Evolutionary conservation across 768 basidiomycete species (phyloP).

Genomic region (Asterophora parasitica): DNA sequence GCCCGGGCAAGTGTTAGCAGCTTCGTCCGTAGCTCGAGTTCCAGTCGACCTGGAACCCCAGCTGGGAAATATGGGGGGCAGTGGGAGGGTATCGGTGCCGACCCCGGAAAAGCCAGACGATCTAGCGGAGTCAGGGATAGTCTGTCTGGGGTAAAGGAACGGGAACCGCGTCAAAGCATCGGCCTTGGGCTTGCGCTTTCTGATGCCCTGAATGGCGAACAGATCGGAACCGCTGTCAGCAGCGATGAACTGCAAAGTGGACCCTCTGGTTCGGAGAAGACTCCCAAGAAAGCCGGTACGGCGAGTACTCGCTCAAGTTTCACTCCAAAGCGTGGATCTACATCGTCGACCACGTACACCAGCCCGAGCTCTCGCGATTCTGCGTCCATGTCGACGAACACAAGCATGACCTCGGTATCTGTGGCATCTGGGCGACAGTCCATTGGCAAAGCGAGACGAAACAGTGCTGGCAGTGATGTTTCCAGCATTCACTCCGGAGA

Average conservation of each 20-base stretch:
- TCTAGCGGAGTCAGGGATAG: constrained; percentile 39
- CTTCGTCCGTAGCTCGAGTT: constrained; percentile 58
- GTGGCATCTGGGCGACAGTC: constrained; percentile 71
- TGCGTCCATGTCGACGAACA: constrained; percentile 71
- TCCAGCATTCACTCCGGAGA: constrained; percentile 74
- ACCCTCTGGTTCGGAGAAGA: constrained; percentile 50
- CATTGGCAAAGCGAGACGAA: constrained; percentile 60
- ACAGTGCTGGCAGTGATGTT: constrained; percentile 84
- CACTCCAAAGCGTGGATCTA: constrained; percentile 83
- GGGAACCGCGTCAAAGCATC: constrained; percentile 35
- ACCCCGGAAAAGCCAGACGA: constrained; percentile 35
- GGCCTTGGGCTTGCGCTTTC: constrained; percentile 30
- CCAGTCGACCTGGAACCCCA: constrained; percentile 74
- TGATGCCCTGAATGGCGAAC: constrained; percentile 38
- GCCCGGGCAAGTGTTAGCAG: constrained; percentile 75
- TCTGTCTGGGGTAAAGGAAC: constrained; percentile 37
- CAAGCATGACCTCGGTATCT: constrained; percentile 75
- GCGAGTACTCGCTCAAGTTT: constrained; percentile 63
- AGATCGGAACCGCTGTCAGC: constrained; percentile 40
- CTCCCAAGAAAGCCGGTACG: constrained; percentile 58
- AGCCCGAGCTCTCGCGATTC: constrained; percentile 87
- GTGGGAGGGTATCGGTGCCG: constrained; percentile 68
- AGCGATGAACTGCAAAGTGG: constrained; percentile 54
- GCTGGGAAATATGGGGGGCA: constrained; percentile 57
- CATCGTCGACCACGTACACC: constrained; percentile 84